Conservation (phyloP, 106 monocot species). For the Dendrobium huoshanense region DNA sequence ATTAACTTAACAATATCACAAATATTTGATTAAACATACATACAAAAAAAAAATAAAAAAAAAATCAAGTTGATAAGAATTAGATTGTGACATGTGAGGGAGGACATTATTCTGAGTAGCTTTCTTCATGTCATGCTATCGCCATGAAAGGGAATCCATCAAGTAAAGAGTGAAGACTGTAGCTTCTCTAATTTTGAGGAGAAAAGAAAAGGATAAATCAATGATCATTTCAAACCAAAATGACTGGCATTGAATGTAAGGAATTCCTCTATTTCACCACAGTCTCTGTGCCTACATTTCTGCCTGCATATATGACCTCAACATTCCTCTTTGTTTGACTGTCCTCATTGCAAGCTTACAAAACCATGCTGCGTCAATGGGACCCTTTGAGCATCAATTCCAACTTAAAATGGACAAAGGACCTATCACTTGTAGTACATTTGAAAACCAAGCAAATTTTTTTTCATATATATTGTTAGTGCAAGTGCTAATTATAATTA, state of each 20-base stretch:
- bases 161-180: background rate
- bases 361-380: background rate
- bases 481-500: too few relatives aligned
- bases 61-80: background rate
- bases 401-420: background rate
- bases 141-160: slow-evolving; percentile 8
- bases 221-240: background rate
- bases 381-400: background rate
- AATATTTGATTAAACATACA: too few relatives aligned
- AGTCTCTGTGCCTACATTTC: background rate
- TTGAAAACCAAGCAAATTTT: too few relatives aligned
- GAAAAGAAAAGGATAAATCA: slow-evolving; percentile 4
- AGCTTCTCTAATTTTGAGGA: slow-evolving; percentile 9
- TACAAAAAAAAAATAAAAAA: background rate
- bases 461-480: too few relatives aligned
- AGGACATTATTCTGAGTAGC: background rate
- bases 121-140: background rate
- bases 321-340: slow-evolving; percentile 10
- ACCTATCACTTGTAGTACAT: background rate
- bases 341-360: background rate
- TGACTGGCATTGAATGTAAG: background rate
- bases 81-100: background rate
- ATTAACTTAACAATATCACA: too few relatives aligned
- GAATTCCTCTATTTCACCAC: slow-evolving; percentile 2
- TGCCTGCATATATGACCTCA: background rate